Conservation (phyloP, 495 filamentous ascomycete genomes). For the Polyplosphaeria fusca region DNA sequence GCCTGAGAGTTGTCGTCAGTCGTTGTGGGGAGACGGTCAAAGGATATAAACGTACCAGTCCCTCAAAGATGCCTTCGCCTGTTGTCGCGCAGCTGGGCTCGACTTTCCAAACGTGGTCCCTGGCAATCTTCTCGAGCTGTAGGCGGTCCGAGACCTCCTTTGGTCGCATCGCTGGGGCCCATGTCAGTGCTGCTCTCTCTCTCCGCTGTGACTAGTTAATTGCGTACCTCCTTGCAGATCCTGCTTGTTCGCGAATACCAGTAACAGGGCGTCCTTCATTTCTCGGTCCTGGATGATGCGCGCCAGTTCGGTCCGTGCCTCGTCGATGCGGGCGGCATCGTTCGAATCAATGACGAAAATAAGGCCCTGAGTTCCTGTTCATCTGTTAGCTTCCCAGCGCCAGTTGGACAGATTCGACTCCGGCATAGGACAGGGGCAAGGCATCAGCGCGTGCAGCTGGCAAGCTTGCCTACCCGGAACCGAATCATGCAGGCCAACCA, state of each 20-base stretch:
- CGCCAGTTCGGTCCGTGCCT: constrained; percentile 84
- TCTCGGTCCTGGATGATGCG: constrained; percentile 96
- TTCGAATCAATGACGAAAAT: constrained; percentile 97
- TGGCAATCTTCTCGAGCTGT: constrained; percentile 72
- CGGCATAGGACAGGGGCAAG: not conserved
- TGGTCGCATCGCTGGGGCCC: constrained; percentile 69
- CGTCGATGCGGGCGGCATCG: constrained; percentile 80
- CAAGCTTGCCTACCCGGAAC: constrained; percentile 14
- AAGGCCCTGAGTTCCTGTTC: constrained; percentile 82
- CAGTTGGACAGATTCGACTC: not conserved
- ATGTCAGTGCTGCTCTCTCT: not conserved
- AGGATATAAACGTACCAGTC: constrained; percentile 60
- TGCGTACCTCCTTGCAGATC: constrained; percentile 74
- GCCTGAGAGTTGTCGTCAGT: constrained; percentile 47
- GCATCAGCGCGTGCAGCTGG: not conserved
- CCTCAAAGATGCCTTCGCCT: constrained; percentile 91
- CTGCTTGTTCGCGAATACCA: constrained; percentile 99
- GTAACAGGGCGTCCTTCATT: constrained; percentile 92
- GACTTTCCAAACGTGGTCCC: constrained; percentile 93
- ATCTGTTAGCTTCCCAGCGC: not conserved
- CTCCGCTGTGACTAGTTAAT: not conserved
- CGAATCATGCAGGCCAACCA: constrained; percentile 33
- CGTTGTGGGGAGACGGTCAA: not conserved
- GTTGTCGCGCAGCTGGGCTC: constrained; percentile 92
- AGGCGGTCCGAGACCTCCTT: constrained; percentile 82